A percentile compares a stretch with the other conserved stretches of the same genome.
Conservation (phyloP, 176 grass and related monocot species). For the Cymbopogon citratus region DNA sequence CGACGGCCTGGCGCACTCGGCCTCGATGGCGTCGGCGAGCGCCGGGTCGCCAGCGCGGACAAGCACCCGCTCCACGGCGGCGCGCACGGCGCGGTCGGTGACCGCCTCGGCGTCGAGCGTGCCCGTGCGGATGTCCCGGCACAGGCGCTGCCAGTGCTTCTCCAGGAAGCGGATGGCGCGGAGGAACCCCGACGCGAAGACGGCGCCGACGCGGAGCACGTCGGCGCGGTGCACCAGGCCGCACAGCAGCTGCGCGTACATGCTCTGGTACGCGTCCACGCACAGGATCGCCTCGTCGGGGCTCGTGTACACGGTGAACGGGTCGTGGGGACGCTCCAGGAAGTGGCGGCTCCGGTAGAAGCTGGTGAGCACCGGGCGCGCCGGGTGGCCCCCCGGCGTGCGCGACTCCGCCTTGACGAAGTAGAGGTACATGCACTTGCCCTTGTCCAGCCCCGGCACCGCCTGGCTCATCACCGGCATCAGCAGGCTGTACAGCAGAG, state of each 20-base stretch:
- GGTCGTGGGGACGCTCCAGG: conserved; percentile 43
- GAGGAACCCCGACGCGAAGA: conserved; percentile 54
- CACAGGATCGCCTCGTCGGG: conserved; percentile 58
- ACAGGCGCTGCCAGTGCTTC: conserved; percentile 52
- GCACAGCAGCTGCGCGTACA: conserved; percentile 72
- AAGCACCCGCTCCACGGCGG: conserved; percentile 34
- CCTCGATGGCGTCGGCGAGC: conserved; percentile 52
- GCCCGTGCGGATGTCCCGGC: conserved; percentile 40
- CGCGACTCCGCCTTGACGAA: conserved; percentile 60
- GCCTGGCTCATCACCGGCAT: conserved; percentile 65
- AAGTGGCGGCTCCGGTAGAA: conserved; percentile 68
- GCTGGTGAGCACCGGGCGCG: conserved; percentile 58
- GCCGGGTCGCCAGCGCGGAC: conserved; percentile 22
- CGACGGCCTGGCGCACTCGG: conserved; percentile 49
- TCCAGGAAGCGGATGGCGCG: conserved; percentile 56
- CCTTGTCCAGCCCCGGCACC: conserved; percentile 50
- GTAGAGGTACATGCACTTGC: conserved; percentile 67
- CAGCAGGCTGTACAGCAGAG: conserved; percentile 42
- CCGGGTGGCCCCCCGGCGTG: conserved; percentile 48
- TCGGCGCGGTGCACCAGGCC: conserved; percentile 55
- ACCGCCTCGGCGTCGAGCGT: conserved; percentile 23
- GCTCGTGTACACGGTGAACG: conserved; percentile 61
- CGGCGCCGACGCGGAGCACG: conserved; percentile 57
- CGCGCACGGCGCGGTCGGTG: conserved; percentile 40
- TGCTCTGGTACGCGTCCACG: conserved; percentile 66